These are phyloP conservation scores for Coleophoma crateriformis DNA, from an alignment of 2,329 filamentous ascomycete genomes.

Conservation along the genomic window DNA sequence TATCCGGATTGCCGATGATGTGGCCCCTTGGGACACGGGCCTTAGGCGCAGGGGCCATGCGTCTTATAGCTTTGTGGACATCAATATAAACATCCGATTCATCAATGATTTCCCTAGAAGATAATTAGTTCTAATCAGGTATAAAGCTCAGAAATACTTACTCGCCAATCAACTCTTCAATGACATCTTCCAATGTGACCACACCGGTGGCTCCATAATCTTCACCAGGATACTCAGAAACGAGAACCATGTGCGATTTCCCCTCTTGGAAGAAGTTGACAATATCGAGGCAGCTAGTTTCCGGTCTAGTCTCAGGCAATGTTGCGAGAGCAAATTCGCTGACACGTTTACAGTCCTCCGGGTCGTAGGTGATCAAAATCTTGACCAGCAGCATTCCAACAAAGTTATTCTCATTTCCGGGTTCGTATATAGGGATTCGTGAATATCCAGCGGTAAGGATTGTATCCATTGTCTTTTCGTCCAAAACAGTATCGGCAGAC, in stretches of 20 bases:
- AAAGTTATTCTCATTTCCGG: constrained; percentile 80
- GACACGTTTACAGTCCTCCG: constrained; percentile 83
- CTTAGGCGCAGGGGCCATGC: constrained; percentile 55
- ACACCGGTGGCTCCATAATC: constrained; percentile 87
- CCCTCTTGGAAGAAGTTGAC: constrained; percentile 99
- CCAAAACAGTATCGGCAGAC: constrained; percentile 88
- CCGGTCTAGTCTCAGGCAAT: constrained; percentile 86
- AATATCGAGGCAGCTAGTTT: constrained; percentile 96
- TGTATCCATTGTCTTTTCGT: constrained; percentile 89
- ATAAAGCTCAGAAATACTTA: constrained; percentile 40
- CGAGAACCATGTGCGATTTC: constrained; percentile 97
- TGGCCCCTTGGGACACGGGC: constrained; percentile 57
- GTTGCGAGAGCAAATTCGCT: constrained; percentile 90
- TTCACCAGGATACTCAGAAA: constrained; percentile 85
- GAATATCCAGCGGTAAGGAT: constrained; percentile 95
- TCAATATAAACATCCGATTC: constrained; percentile 98
- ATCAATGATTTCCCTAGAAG: constrained; percentile 87
- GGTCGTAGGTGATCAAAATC: constrained; percentile 97
- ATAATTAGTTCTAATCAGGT: constrained; percentile 16
- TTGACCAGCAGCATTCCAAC: constrained; percentile 98
- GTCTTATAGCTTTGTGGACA: constrained; percentile 94
- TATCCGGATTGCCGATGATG: constrained; percentile 41
- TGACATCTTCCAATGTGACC: constrained; percentile 94
- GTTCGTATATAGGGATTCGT: constrained; percentile 87
- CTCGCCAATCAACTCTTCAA: constrained; percentile 98